Percentiles rank a stretch among this genome's conserved stretches.
Evolutionary conservation across 441 rosid species (phyloP).

Genomic region (Eutrema salsugineum): DNA sequence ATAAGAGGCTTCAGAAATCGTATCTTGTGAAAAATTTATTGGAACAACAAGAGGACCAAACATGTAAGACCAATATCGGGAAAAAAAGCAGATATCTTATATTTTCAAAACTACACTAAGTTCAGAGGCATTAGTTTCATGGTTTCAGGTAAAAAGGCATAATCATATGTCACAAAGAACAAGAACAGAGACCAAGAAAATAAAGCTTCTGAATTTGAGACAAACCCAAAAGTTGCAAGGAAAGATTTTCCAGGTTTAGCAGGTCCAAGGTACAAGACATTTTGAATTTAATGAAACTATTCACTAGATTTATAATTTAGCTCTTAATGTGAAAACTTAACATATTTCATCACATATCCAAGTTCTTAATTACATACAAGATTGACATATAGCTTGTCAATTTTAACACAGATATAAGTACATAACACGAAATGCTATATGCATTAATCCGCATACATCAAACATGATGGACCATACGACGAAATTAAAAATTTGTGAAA

Average conservation of each 20-base stretch:
- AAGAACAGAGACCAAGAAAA: neutral
- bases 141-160: neutral
- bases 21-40: neutral
- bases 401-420: neutral
- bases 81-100: too few relatives aligned
- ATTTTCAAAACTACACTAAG: too few relatives aligned
- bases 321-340: neutral
- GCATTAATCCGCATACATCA: neutral
- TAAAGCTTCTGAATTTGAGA: neutral
- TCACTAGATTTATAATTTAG: neutral
- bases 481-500: neutral
- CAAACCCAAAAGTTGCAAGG: neutral
- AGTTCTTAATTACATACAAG: neutral
- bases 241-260: neutral
- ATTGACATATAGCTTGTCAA: neutral
- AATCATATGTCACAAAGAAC: neutral
- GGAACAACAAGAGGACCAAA: neutral
- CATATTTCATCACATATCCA: neutral
- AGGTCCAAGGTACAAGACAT: neutral
- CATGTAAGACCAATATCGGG: neutral
- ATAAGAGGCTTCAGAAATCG: neutral
- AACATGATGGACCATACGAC: neutral
- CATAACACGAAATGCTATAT: neutral
- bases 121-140: too few relatives aligned
- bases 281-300: neutral